Base-by-base conservation (phyloP, 345 rosid species). In the Kernera saxatilis region DNA sequence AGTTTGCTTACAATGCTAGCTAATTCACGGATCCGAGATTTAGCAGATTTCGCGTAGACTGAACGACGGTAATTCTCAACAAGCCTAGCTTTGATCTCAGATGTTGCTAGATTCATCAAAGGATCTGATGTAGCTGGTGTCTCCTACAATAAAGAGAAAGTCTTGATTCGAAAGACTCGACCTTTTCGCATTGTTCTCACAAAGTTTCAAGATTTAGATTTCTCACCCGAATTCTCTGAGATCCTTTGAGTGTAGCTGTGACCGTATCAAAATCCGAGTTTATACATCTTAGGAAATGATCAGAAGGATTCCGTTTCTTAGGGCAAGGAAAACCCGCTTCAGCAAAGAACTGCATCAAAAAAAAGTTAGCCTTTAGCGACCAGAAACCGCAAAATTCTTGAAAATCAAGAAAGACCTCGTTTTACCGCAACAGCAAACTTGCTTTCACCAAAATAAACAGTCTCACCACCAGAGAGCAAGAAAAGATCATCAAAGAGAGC, bases 281-380 rank as follows among this genome's bases (percentile, higher is more conserved):
- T 25, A 87, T 80, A 57, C 88, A 85, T 21, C 84, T 78, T 21
- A 89, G 78, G 79, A 87, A 89, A 67, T 89, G 96, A 63, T 89
- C 96, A 3, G 90, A 83, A 69, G 88, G 90, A 77, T 82, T 89
- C 66, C 87, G 82, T 67, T 84, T 82, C 40, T 67, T 74, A 33
- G 96, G 92, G 45, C 92, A 86, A 39, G 90, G 92, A 63, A 87
- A 89, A 5, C 92, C 96, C 19, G 86, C 84, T 68, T 89, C 87
- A 23, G 88, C 82, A 43, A 89, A 89, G 85, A 89, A 89, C 94
- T 84, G 81, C 73, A 82, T 43, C 32, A 6, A 36, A 21, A 70
- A 12, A 37, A 17, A 52, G 14, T 22, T 44, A 69, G 12, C 18
- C 3, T 45, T 33, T 56, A 45, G 65, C 19, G 3, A 25, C 26